A percentile compares a stretch with the other conserved stretches of the same genome.
Evolutionary conservation across 2,329 filamentous ascomycete genomes (phyloP).

Genomic region (Paecilomyces sp.): DNA sequence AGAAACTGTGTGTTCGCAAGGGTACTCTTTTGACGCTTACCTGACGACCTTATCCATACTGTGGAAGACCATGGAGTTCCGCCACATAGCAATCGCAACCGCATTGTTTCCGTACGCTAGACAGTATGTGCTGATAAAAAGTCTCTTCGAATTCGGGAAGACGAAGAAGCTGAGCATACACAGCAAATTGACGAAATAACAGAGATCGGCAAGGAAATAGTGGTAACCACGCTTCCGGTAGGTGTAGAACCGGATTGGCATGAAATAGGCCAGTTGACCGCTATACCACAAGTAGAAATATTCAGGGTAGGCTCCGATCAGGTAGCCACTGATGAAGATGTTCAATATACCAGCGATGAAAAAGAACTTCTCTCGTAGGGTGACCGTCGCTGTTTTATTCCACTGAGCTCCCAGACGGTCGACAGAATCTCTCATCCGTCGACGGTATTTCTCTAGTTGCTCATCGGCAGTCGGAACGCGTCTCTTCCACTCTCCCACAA

Average conservation of each 20-base stretch:
- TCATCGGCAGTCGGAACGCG: constrained; percentile 82
- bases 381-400: constrained; percentile 86
- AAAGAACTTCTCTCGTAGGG: constrained; percentile 82
- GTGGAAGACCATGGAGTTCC: constrained; percentile 96
- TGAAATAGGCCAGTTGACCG: constrained; percentile 80
- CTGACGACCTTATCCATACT: constrained; percentile 97
- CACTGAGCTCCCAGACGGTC: constrained; percentile 77
- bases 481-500: constrained; percentile 88
- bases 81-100: constrained; percentile 97
- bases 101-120: constrained; percentile 95
- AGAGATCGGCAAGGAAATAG: constrained; percentile 94
- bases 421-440: constrained; percentile 80
- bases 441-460: constrained; percentile 83
- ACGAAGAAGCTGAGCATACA: constrained; percentile 77
- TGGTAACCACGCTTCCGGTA: constrained; percentile 90
- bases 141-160: constrained; percentile 80
- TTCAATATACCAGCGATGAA: constrained; percentile 97
- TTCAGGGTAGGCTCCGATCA: constrained; percentile 78
- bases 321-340: constrained; percentile 91
- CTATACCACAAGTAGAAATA: constrained; percentile 94
- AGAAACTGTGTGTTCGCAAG: constrained; percentile 1
- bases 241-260: constrained; percentile 89
- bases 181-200: constrained; percentile 95
- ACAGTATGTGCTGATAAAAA: constrained; percentile 89
- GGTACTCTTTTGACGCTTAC: constrained; percentile 25